phyloP scores from a whole-genome alignment of 352 stramenopile species.

The Thalassiosira oceanica region DNA sequence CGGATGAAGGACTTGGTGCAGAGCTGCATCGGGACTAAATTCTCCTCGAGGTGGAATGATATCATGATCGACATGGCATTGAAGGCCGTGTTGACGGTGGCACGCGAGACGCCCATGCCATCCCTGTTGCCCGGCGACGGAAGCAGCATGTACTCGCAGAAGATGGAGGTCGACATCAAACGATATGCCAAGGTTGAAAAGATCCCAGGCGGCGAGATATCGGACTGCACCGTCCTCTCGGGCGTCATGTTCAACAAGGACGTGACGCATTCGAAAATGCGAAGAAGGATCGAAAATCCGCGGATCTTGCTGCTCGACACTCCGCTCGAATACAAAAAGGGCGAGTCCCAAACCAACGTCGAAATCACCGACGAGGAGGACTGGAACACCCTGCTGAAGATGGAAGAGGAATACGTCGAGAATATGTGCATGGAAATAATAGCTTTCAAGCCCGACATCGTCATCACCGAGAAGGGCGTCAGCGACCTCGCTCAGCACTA shows the following conservation, averaged over 20 bases:
- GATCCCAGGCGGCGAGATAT: constrained; percentile 94
- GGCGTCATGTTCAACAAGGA: constrained; percentile 92
- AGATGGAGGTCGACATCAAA: constrained; percentile 98
- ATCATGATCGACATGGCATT: constrained; percentile 96
- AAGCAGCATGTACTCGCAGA: constrained; percentile 69
- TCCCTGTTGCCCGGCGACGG: constrained; percentile 10
- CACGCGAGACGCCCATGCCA: constrained; percentile 69
- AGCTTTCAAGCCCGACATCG: constrained; percentile 95
- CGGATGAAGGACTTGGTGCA: constrained; percentile 95
- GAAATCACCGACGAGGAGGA: constrained; percentile 98
- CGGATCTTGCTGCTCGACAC: constrained; percentile 98
- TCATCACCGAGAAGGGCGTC: constrained; percentile 99
- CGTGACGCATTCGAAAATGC: constrained; percentile 92
- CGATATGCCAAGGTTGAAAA: constrained; percentile 99
- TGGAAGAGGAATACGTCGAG: constrained; percentile 92
- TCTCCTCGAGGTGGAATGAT: constrained; percentile 94
- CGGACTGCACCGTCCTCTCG: constrained; percentile 78
- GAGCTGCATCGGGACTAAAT: constrained; percentile 98
- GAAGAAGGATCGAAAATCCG: no score
- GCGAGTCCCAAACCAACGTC: constrained; percentile 84
- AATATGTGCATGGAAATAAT: constrained; percentile 99
- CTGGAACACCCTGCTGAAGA: constrained; percentile 94
- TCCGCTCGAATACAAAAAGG: constrained; percentile 87
- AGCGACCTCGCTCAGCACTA: constrained; percentile 99
- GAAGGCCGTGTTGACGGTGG: constrained; percentile 92